Base-by-base conservation (phyloP, 139 green algal species). In the Pleodorina starrii region DNA sequence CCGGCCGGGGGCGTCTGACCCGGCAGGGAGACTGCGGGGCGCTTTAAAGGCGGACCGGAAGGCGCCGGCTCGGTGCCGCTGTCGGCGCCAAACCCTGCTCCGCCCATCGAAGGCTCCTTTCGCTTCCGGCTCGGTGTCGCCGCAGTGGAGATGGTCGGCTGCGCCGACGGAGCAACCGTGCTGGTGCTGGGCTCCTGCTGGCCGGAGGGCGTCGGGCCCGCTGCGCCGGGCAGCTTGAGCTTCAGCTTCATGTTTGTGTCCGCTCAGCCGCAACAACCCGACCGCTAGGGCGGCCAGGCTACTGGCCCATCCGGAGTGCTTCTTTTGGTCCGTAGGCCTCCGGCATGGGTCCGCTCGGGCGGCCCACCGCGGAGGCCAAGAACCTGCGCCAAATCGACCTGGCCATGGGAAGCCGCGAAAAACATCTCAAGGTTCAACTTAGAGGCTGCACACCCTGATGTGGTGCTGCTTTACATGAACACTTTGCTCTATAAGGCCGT, bases 151-250 rank as follows among this genome's bases (percentile, higher is more conserved):
- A 44, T 29, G 44, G 74, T 63, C 27, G 74, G 74, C 23, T 82
- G 74, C 25, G 74, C 74, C 74, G 48, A 42, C 42, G 74, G 74
- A 43, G 74, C 46, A 35, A 48, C n/a, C n/a, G 43, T 66, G 46
- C 74, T 82, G 74, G 44, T 63, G n/a, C 74, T 82, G 11, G 74
- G 74, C 27, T 82, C 72, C 38, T 38, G 40, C 72, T 80, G 72
- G 27, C 72, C 42, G 27, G 72, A 54, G 43, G 40, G 25, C 29
- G 74, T 27, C 74, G n/a, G 74, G 44, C 74, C 74, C 4, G 44
- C 43, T 66, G 46, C 74, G 46, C 74, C 46, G 0, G 74, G 74
- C 46, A 82, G 11, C 74, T 66, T 82, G n/a, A 82, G 46, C n/a
- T 82, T 82, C 44, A 82, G 74, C 74, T 82, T 82, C 74, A 82